Base-by-base conservation (phyloP, 164 flowering plant genomes). In the Magnolia kwangsiensis region DNA sequence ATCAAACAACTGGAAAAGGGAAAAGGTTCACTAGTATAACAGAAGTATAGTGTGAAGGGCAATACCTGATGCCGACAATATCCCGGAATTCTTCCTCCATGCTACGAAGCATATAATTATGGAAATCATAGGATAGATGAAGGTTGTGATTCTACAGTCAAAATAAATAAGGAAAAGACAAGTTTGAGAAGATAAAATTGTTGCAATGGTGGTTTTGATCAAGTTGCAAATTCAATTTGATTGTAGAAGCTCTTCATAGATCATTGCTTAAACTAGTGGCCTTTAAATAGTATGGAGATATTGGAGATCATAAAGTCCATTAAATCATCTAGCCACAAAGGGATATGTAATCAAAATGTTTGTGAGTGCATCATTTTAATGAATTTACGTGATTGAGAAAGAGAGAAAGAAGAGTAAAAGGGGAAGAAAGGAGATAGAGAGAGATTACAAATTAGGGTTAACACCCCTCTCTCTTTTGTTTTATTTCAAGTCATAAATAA, bases 41-140 rank as follows among this genome's bases (percentile, higher is more conserved):
- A 65, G 29, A 65, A 65, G 20, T 20, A 65, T 20, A 24, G 71
- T 13, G 70, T 16, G 51, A 50, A 72, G 50, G 50, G 31, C 31
- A 50, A 16, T 84, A 93, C 98, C 97, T 93, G 74, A 95, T 90
- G 70, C 98, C 97, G 76, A 91, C 92, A 76, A 92, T 92, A 72
- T 90, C 91, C 7, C 94, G 91, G 75, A 95, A 95, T 79, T 95
- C 98, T 70, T 95, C 98, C 76, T 95, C 97, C 98, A 95, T 89
- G 87, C 96, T 91, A 67, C 97, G 90, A 66, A 90, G 87, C 97
- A 95, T 92, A 78, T 95, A 95, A 18, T 82, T 88, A 72, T 87
- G 98, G 76, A 95, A 95, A 81, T 95, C 90, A 82, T 95, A 95
- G 45, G 93, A 79, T 73, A 90, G 75, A 72, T 89, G 97, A 74